Base-by-base conservation (phyloP, 306 rosid species). In the Gleditsia sinensis region DNA sequence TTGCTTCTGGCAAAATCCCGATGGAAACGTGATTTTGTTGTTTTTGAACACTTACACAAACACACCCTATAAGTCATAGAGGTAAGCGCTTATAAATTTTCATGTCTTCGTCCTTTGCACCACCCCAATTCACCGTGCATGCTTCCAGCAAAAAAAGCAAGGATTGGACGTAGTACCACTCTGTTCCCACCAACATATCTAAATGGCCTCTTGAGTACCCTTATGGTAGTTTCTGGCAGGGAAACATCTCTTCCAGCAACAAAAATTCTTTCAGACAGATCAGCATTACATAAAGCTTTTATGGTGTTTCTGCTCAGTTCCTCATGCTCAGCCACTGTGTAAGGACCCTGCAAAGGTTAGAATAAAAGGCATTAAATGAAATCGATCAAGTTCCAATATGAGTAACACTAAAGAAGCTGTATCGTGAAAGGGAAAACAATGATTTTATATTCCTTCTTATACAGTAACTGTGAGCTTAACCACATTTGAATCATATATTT, bases 261-360 rank as follows among this genome's bases (percentile, higher is more conserved):
- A 34, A 93, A 93, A 33, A 87, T 39, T 78, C 88, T 75, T 84
- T 91, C 98, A 1, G 98, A 90, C 48, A 58, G 77, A 69, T 93
- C 98, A 72, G 97, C 97, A 20, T 93, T 93, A 78, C 98, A 93
- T 71, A 93, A 84, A 79, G 96, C 97, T 82, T 93, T 93, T 65
- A 93, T 84, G 67, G 93, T 83, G 81, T 91, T 87, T 82, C 69
- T 83, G 71, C 67, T 36, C 67, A 93, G 85, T 72, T 93, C 98
- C 66, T 86, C 27, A n/a, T 93, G 97, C 67, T 71, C 86, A 32
- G 78, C 80, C 69, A 93, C 88, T 0, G 98, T 91, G 77, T 93
- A 93, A 17, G 98, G 97, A 23, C 98, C 98, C 97, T 93, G 83
- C 72, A 81, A 66, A 69, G 45, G 10, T 9, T 10, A 40, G 45